Evolutionary conservation across 139 green algal genomes (phyloP), one percentile per base, ranked within the genome.

Genomic region (Closterium sp.): DNA sequence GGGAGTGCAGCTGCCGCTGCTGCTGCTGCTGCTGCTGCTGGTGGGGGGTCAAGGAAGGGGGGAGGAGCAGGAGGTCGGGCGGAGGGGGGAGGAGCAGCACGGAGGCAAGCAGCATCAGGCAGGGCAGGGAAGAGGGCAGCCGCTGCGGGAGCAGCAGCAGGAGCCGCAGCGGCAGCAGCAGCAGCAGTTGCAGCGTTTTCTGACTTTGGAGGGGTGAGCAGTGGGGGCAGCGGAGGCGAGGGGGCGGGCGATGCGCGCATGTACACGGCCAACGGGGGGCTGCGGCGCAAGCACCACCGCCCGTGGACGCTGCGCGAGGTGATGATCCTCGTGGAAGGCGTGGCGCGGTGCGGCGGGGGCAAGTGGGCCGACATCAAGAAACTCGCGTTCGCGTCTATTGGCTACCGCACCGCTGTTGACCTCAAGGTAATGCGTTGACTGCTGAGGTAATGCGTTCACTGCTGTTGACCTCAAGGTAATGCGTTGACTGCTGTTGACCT

Each of bases 301-400:
- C 94, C 94, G 33, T 96, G 96, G 96, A 96, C 91, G 8, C 81
- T 96, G 66, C 92, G 95, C 23, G 97, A 98, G 93, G 97, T 96
- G 19, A 33, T 96, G 84, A 95, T 96, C 16, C 94, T 98, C 10
- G 92, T 98, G 1, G 93, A 96, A 25, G 97, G 97, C 16, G 97
- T 98, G 21, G 92, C 92, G 66, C 89, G 87, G 10, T 96, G 96
- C 90, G 96, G 95, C 36, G 94, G 92, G 10, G 95, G 95, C 34
- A 97, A 97, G 92, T 97, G 97, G 97, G 94, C 96, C 34, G 93
- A 96, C 38, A 96, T 97, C 90, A 97, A 92, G 93, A 96, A 95
- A 69, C 93, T 95, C 7, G 85, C 33, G 4, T 95, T 94, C 43
- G 55, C 83, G 1, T 91, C 87, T 34, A 93, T 95, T 19, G 93